Base-by-base conservation (phyloP, 2,329 filamentous ascomycete species). In the Ceratocystis papillata region DNA sequence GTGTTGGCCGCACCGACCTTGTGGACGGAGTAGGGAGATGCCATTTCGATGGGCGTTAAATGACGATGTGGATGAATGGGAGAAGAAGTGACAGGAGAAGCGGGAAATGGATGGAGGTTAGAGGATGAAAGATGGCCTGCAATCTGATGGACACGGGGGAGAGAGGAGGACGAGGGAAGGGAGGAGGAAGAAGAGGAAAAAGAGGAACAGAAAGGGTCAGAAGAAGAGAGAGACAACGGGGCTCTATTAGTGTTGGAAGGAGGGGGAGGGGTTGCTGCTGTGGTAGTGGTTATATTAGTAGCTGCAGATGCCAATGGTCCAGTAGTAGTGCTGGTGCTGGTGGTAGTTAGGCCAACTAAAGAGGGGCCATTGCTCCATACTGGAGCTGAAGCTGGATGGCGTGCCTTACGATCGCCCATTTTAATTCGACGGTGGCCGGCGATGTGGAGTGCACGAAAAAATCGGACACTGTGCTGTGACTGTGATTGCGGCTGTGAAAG, bases 1-100 rank as follows among this genome's bases (percentile, higher is more conserved):
- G 94, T 97, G 83, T 96, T 88, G 74, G 90, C 85, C 74, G 89
- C 86, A 73, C 83, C 94, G 75, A 96, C 82, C 84, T 95, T 96
- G 81, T 92, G 88, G 76, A 88, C 79, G 74, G 81, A 82, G 82
- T 90, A 99, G 70, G 78, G 76, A 69, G 84, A 82, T 70, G 84
- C 77, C 80, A 87, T 86, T 73, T 79, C 64, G 64, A 33, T 25
- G 44, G 64, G 30, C 41, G 67, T 68, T 62, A 66, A 64, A 81
- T 72, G 71, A 70, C 65, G 70, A 69, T 63, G 67, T 37, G 66
- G 70, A 69, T 48, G 55, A 63, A 41, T 65, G 44, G 22, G 37
- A 64, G 67, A 65, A 37, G 69, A 61, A 7, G 25, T 3, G 33
- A 28, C 44, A 45, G 57, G 45, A 30, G 45, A 66, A 48, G 48